Evolutionary conservation across 148 eudicot genomes (phyloP).

Genomic region (Heliamphora exappendiculata): DNA sequence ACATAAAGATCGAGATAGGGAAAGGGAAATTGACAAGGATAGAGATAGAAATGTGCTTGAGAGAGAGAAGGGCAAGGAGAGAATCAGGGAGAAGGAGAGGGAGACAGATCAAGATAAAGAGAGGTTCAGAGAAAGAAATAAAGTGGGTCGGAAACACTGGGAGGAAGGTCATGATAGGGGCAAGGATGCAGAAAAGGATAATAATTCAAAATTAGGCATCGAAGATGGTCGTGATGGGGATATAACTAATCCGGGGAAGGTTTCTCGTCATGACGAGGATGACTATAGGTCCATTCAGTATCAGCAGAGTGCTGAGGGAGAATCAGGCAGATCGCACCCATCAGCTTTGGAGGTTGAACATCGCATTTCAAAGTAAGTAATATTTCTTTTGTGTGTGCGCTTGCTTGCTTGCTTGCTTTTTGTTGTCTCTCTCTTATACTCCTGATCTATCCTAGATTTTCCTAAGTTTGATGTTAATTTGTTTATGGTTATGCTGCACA

Average conservation of each 20-base stretch:
- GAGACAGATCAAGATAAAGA: slow-evolving; percentile 49
- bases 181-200: slow-evolving; percentile 43
- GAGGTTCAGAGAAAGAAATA: slow-evolving; percentile 48
- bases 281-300: slow-evolving; percentile 22
- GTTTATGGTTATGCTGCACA: neutral
- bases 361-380: slow-evolving; percentile 61
- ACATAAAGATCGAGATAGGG: slow-evolving; percentile 44
- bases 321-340: slow-evolving; percentile 24
- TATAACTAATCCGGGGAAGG: slow-evolving; percentile 19
- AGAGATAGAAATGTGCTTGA: slow-evolving; percentile 38
- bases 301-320: slow-evolving; percentile 27
- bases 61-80: neutral
- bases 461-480: neutral
- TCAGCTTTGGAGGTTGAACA: slow-evolving; percentile 42
- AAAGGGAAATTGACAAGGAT: slow-evolving; percentile 36
- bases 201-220: slow-evolving; percentile 19
- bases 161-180: slow-evolving; percentile 46
- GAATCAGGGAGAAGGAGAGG: slow-evolving; percentile 36
- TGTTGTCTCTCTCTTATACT: neutral
- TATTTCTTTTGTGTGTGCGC: neutral
- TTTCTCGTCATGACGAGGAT: slow-evolving; percentile 28
- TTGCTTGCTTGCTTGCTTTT: neutral
- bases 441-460: neutral
- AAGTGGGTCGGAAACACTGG: slow-evolving; percentile 37
- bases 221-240: slow-evolving; percentile 36